A percentile compares a stretch with the other conserved stretches of the same genome.
These are phyloP conservation scores for Lachnellula occidentalis DNA, from an alignment of 2,329 filamentous ascomycete genomes.

Conservation along the genomic window DNA sequence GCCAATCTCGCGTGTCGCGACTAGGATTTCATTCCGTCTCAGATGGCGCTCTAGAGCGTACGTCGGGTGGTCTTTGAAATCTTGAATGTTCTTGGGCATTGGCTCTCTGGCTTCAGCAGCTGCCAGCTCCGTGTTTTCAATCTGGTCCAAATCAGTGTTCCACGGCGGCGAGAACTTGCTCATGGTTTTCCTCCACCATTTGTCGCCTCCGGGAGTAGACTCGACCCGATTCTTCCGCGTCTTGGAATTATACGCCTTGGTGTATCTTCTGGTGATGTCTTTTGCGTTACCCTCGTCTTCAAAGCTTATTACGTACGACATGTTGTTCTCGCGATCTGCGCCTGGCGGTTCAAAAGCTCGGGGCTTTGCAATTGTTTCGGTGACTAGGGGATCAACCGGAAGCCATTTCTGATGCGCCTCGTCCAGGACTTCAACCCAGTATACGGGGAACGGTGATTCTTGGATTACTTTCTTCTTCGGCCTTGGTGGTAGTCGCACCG, in stretches of 20 bases:
- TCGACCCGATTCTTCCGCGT: conserved; percentile 80
- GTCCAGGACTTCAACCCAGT: conserved; percentile 93
- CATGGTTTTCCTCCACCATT: conserved; percentile 51
- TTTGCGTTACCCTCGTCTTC: conserved; percentile 70
- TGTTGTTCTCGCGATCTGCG: conserved; percentile 66
- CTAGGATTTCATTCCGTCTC: conserved; percentile 74
- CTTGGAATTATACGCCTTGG: conserved; percentile 85
- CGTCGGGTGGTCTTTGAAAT: conserved; percentile 81
- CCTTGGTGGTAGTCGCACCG: conserved; percentile 33
- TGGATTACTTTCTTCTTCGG: conserved; percentile 42
- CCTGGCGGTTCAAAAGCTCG: conserved; percentile 76
- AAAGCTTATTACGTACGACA: conserved; percentile 82
- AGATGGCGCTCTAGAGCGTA: conserved; percentile 84
- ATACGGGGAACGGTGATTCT: conserved; percentile 76
- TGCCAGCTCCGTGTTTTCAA: conserved; percentile 73
- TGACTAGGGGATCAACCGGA: conserved; percentile 78
- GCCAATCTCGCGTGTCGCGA: conserved; percentile 63
- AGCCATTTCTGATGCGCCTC: conserved; percentile 87
- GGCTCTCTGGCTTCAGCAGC: conserved; percentile 68
- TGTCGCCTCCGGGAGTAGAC: conserved; percentile 40
- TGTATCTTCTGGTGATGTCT: conserved; percentile 85
- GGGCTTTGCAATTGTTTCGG: conserved; percentile 70
- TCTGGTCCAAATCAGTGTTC: conserved; percentile 65
- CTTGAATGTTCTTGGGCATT: conserved; percentile 79
- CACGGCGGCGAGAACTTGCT: conserved; percentile 40